Evolutionary conservation across 352 stramenopile genomes (phyloP), one percentile per base, ranked within the genome.

Genomic region (Phytophthora brassicae): DNA sequence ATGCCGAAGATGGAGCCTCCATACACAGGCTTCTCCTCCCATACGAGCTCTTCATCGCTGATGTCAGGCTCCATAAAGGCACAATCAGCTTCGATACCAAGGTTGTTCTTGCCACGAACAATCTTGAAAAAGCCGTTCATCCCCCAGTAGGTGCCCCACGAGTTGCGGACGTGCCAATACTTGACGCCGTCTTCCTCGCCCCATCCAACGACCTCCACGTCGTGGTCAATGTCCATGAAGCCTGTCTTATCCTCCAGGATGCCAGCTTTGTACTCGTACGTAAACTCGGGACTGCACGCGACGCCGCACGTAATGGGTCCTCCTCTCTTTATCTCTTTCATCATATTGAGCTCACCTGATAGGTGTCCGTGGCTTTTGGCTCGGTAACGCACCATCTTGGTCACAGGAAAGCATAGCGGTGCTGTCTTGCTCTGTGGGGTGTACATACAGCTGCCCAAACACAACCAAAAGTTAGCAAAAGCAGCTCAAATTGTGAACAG

Each of bases 141-240:
- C 26, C 96, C 96, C 95, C 95, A 98, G 64, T 91, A 92, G 12
- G 76, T 92, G 35, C 96, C 96, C 94, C 97, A 85, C 64, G 90
- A 90, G 88, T 99, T 98, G 56, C 97, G 92, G 29, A 98, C 80
- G 74, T 98, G 95, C 96, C 96, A 99, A 77, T 98, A 99, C 76
- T 97, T 95, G 60, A 94, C 69, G 60, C 90, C 78, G 52, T 97
- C 75, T 35, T 90, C 81, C 45, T 90, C 84, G 52, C 96, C 97
- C 95, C 95, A 99, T 14, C 96, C 96, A 23, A 94, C 81, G 22
- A 92, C 45, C 52, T 92, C 84, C 19, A 92, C 79, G 53, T 92
- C 86, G 71, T 94, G 86, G 61, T 94, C 81, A 66, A 95, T 82
- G 57, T 90, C 79, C 72, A 86, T 92, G 36, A 91, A 91, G 5